These are phyloP conservation scores for Beta vulgaris DNA, from an alignment of 148 eudicot genomes.

Conservation along the genomic window DNA sequence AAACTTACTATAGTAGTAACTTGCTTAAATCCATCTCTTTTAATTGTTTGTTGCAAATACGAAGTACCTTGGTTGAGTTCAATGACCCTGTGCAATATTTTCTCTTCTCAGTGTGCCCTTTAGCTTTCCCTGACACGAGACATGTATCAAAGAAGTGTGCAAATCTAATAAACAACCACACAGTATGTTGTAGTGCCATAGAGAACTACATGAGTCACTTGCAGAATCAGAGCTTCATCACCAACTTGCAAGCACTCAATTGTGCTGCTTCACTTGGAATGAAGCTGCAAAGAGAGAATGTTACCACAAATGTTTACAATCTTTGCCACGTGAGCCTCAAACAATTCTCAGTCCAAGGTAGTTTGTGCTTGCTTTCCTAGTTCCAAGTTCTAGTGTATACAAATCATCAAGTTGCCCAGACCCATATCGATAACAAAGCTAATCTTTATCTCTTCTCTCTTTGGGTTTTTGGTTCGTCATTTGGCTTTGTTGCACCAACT, in stretches of 20 bases:
- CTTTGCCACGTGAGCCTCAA: slow-evolving; percentile 89
- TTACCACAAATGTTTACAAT: slow-evolving; percentile 64
- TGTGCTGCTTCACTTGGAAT: slow-evolving; percentile 91
- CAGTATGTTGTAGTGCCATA: slow-evolving; percentile 64
- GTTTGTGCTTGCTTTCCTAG: slow-evolving; percentile 11
- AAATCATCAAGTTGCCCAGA: not conserved
- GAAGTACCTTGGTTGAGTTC: not conserved
- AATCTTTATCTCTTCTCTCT: not conserved
- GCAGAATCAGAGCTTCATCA: slow-evolving; percentile 87
- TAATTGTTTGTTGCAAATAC: too few relatives aligned
- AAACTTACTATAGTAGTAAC: not conserved
- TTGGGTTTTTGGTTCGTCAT: slow-evolving; percentile 2
- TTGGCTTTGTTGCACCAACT: slow-evolving; percentile 23
- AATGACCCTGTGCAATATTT: slow-evolving; percentile 13
- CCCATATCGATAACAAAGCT: not conserved
- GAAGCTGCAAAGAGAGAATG: slow-evolving; percentile 65
- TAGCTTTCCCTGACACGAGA: slow-evolving; percentile 62
- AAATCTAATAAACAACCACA: slow-evolving; percentile 41
- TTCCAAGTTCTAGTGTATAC: not conserved
- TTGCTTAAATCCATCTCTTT: not conserved
- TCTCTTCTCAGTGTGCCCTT: slow-evolving; percentile 73
- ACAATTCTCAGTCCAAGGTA: slow-evolving; percentile 96
- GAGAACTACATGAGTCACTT: slow-evolving; percentile 71
- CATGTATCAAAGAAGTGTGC: slow-evolving; percentile 55
- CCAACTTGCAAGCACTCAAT: slow-evolving; percentile 93